phyloP scores from a whole-genome alignment of 441 rosid genomes.

The Aleurites moluccanus region DNA sequence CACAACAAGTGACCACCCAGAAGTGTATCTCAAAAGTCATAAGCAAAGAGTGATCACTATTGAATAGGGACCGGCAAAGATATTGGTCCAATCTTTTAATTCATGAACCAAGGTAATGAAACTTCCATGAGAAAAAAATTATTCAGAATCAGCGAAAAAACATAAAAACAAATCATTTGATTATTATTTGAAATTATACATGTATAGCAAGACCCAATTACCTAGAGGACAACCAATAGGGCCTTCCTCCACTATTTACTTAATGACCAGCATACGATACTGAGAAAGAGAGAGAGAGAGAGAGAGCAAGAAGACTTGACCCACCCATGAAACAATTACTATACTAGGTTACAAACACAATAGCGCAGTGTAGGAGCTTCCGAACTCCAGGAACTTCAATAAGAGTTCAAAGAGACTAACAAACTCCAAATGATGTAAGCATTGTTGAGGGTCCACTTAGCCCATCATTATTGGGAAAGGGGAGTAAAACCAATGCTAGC shows the following conservation, averaged over 20 bases:
- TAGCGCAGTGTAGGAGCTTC: background rate
- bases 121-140: background rate
- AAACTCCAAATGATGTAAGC: constrained; percentile 39
- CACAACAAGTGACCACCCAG: background rate
- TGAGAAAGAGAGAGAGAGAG: too few relatives aligned
- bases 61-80: background rate
- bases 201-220: too few relatives aligned
- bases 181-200: too few relatives aligned
- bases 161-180: too few relatives aligned
- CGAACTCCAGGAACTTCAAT: constrained; percentile 41
- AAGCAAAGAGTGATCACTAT: background rate
- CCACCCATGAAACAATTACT: background rate
- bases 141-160: background rate
- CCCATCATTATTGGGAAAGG: constrained; percentile 31
- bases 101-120: background rate
- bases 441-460: constrained; percentile 33
- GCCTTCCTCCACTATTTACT: too few relatives aligned
- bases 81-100: background rate
- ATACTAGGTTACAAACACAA: background rate
- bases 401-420: constrained; percentile 39
- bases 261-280: too few relatives aligned
- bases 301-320: too few relatives aligned
- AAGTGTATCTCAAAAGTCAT: background rate
- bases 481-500: constrained; percentile 30
- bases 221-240: too few relatives aligned